Percentiles rank a stretch among this genome's conserved stretches.
Conservation (phyloP, 1,139 yeast genomes). For the Kodamaea fungicola region DNA sequence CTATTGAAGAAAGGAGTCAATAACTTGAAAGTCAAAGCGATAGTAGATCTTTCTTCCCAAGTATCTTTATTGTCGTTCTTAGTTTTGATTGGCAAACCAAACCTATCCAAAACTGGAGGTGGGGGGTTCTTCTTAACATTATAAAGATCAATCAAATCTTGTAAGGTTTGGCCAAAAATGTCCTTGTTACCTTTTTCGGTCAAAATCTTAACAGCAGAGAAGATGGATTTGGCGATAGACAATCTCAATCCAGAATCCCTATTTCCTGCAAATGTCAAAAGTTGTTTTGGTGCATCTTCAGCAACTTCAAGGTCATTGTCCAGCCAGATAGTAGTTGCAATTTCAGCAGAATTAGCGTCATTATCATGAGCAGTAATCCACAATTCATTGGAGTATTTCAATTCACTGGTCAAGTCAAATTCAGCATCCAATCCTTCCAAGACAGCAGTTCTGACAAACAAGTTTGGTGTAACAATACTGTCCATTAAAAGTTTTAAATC, state of each 20-base stretch:
- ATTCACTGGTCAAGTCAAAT: constrained; percentile 60
- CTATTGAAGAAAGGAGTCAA: constrained; percentile 48
- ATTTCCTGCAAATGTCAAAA: constrained; percentile 51
- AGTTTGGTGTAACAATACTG: constrained; percentile 59
- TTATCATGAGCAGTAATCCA: constrained; percentile 80
- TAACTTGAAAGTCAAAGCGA: constrained; percentile 64
- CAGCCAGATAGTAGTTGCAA: constrained; percentile 82
- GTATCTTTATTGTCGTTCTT: constrained; percentile 61
- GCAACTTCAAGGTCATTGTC: constrained; percentile 59
- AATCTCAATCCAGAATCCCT: constrained; percentile 62
- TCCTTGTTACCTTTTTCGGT: constrained; percentile 17
- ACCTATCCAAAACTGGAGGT: constrained; percentile 69
- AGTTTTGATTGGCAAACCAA: constrained; percentile 70
- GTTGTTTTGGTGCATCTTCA: constrained; percentile 38
- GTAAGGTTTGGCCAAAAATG: constrained; percentile 35
- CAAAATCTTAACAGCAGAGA: constrained; percentile 38
- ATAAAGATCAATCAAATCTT: constrained; percentile 52
- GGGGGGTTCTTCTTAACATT: constrained; percentile 68
- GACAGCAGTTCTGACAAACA: constrained; percentile 72
- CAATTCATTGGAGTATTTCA: constrained; percentile 60
- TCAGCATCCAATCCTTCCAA: constrained; percentile 86
- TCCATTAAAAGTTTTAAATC: constrained; percentile 62
- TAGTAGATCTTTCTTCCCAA: constrained; percentile 84
- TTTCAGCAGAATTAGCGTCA: constrained; percentile 56
- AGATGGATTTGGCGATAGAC: constrained; percentile 63